phyloP scores from a whole-genome alignment of 2,329 filamentous ascomycete genomes.

The Zarea fungicola region DNA sequence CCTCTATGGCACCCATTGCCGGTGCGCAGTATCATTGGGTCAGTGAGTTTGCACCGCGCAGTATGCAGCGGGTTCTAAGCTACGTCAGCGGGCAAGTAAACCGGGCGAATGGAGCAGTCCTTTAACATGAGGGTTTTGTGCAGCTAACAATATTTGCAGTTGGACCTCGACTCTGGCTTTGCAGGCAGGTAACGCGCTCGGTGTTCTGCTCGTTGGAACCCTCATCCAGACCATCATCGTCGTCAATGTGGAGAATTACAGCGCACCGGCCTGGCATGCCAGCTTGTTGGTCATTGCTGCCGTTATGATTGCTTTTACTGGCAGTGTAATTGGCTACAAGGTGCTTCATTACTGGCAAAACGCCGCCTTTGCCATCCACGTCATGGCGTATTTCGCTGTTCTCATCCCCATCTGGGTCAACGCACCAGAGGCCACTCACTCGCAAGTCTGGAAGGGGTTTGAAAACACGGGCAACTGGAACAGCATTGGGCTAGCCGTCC shows the following conservation, averaged over 20 bases:
- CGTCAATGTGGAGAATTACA: conserved; percentile 12
- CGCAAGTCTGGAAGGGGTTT: conserved; percentile 14
- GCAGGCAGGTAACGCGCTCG: conserved; percentile 15
- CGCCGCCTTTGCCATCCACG: conserved; percentile 13
- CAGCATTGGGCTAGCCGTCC: conserved; percentile 8
- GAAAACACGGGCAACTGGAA: conserved; percentile 13
- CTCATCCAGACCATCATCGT: conserved; percentile 14
- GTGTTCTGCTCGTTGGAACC: conserved; percentile 12
- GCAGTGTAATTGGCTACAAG: conserved; percentile 9
- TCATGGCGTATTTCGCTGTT: conserved; percentile 12
- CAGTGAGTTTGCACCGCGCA: conserved; percentile 11
- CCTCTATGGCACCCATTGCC: conserved; percentile 18
- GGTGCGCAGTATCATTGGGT: conserved; percentile 19
- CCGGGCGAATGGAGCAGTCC: too few relatives aligned
- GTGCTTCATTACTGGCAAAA: conserved; percentile 15
- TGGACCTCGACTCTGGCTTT: conserved; percentile 16
- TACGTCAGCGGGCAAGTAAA: conserved; percentile 4
- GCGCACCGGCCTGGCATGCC: conserved; percentile 13
- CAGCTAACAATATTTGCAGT: not conserved
- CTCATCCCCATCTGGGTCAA: conserved; percentile 16
- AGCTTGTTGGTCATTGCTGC: conserved; percentile 11
- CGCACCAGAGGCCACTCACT: conserved; percentile 6
- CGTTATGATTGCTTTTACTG: conserved; percentile 3
- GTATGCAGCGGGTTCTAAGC: conserved; percentile 3
- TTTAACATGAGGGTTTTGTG: too few relatives aligned